Conservation (phyloP, 352 stramenopile genomes). For the Pythium brachiatum region DNA sequence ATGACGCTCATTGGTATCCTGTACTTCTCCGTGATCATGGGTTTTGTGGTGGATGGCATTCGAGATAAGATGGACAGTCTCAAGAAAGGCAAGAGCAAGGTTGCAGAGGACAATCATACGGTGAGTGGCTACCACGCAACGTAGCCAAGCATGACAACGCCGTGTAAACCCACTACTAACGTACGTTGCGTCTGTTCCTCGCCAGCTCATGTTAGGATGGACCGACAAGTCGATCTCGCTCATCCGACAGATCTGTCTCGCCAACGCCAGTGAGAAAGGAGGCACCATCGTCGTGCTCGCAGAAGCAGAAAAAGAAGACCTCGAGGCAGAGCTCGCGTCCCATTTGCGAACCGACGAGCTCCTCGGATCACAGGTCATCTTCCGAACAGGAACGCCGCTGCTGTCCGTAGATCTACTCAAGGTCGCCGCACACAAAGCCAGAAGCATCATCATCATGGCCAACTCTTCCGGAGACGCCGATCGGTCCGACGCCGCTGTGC, state of each 20-base stretch:
- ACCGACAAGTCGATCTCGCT: conserved; percentile 86
- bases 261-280: conserved; percentile 84
- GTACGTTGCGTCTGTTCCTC: not conserved
- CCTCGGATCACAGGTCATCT: conserved; percentile 74
- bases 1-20: conserved; percentile 72
- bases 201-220: conserved; percentile 80
- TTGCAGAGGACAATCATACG: conserved; percentile 81
- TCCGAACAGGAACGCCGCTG: conserved; percentile 74
- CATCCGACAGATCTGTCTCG: conserved; percentile 83
- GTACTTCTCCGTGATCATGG: conserved; percentile 90
- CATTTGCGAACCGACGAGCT: conserved; percentile 61
- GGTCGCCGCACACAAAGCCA: conserved; percentile 69
- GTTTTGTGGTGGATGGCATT: conserved; percentile 87
- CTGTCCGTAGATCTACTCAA: conserved; percentile 80
- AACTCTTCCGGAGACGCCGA: conserved; percentile 70
- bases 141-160: no score
- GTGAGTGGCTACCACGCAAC: conserved; percentile 29
- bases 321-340: conserved; percentile 66
- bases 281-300: conserved; percentile 78
- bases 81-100: conserved; percentile 83
- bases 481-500: conserved; percentile 69
- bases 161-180: no score
- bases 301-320: conserved; percentile 72
- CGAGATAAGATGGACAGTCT: conserved; percentile 85
- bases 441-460: conserved; percentile 84